Base-by-base conservation (phyloP, 371 early-diverging fungal genomes). In the Apophysomyces sp. region DNA sequence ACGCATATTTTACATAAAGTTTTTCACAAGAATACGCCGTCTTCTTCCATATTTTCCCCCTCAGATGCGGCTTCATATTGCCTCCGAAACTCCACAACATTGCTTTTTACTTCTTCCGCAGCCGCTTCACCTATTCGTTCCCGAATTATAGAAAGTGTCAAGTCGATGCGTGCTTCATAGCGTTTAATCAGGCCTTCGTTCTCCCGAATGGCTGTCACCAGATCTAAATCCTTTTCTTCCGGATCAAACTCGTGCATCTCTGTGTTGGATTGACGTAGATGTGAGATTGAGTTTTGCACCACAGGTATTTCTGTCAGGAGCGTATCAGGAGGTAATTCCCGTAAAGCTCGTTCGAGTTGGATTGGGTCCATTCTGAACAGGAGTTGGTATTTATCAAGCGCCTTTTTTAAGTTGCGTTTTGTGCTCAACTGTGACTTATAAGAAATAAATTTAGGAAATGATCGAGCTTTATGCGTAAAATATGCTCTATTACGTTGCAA, bases 181-280 rank as follows among this genome's bases (percentile, higher is more conserved):
- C 75, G 66, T n/a, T 62, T 52, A 12, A 80, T 69, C 18, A 80
- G 54, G 24, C 57, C 68, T 52, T 61, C 52, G 39, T 80, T 80
- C 49, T 80, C 80, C 41, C 58, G 53, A 26, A 80, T 68, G 4
- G 80, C 80, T 41, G 66, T 63, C 13, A 40, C 41, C 26, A 80
- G 63, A 58, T 71, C 71, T 26, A 53, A 54, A 61, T 71, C 71
- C 13, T 55, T 16, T 12, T 51, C 31, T 30, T 74, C 72, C 12
- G 71, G 72, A 72, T 77, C 75, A 54, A 62, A 77, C 26, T 80
- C 77, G 0, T 61, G 55, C 70, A 80, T 77, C 28, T 70, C 80
- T 29, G 64, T 58, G 49, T 80, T 80, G 4, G 77, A 77, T 44
- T 64, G 60, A 18, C 67, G 31, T 11, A 80, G 36, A 51, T 80